A percentile compares a stretch with the other conserved stretches of the same genome.
phyloP scores from a whole-genome alignment of 164 flowering plant genomes.

The Macadamia tetraphylla region DNA sequence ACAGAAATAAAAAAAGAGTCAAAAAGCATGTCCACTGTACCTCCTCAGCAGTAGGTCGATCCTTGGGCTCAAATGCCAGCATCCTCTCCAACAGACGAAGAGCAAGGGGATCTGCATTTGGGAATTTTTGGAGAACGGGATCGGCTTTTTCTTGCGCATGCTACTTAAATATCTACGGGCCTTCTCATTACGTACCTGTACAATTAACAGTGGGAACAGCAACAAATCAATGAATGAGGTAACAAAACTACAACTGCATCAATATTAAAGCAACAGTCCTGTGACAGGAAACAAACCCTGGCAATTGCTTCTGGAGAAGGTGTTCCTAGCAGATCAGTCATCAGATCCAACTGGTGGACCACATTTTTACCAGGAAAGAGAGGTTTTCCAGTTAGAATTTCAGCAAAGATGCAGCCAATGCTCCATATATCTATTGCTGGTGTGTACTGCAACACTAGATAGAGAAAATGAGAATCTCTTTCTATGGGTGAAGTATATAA shows the following conservation, averaged over 20 bases:
- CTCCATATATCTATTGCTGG: constrained; percentile 99
- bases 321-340: constrained; percentile 92
- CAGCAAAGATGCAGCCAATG: constrained; percentile 97
- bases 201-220: neutral
- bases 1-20: neutral
- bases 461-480: neutral
- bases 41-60: constrained; percentile 95
- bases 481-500: neutral
- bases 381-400: constrained; percentile 92
- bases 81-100: constrained; percentile 83
- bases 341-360: constrained; percentile 93
- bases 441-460: constrained; percentile 65
- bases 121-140: constrained; percentile 91
- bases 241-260: neutral
- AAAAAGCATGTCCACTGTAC: constrained; percentile 30
- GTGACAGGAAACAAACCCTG: constrained; percentile 47
- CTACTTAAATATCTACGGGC: constrained; percentile 93
- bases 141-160: constrained; percentile 82
- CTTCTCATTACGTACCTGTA: constrained; percentile 92
- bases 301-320: constrained; percentile 89
- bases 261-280: neutral
- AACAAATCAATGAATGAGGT: neutral
- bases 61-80: constrained; percentile 97
- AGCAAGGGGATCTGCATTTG: constrained; percentile 94
- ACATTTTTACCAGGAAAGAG: constrained; percentile 98